Percentiles rank a stretch among this genome's conserved stretches.
Conservation (phyloP, 31 red algal genomes). For the Odonthalia washingtoniensis region DNA sequence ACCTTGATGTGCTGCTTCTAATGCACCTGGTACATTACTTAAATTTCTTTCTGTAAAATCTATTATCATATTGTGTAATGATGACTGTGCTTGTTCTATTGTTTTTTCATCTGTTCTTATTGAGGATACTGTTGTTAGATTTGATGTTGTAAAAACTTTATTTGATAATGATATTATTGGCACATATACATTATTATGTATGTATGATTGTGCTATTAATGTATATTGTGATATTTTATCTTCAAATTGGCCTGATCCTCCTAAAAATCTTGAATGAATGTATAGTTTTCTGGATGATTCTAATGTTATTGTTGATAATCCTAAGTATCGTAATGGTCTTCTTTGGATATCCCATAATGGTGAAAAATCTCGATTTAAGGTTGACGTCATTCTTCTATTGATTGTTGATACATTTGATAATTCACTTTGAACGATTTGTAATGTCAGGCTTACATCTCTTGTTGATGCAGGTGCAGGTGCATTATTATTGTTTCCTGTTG, state of each 20-base stretch:
- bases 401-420: slow-evolving; percentile 19
- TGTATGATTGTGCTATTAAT: slow-evolving; percentile 1
- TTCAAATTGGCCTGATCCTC: slow-evolving; percentile 46
- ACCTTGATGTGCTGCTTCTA: slow-evolving; percentile 30
- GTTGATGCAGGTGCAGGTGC: neutral
- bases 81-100: slow-evolving; percentile 20
- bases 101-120: slow-evolving; percentile 25
- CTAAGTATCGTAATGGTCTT: slow-evolving; percentile 43
- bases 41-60: slow-evolving; percentile 60
- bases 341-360: slow-evolving; percentile 48
- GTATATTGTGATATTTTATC: slow-evolving; percentile 15
- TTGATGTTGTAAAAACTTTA: slow-evolving; percentile 44
- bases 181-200: slow-evolving; percentile 42
- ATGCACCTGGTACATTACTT: slow-evolving; percentile 20
- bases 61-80: slow-evolving; percentile 54
- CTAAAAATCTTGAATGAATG: slow-evolving; percentile 33
- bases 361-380: slow-evolving; percentile 43
- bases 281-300: slow-evolving; percentile 6
- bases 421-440: slow-evolving; percentile 58
- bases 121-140: neutral
- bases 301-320: slow-evolving; percentile 17
- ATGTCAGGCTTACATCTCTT: slow-evolving; percentile 47
- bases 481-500: neutral
- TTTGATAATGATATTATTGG: slow-evolving; percentile 49
- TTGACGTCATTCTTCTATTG: neutral